These are phyloP conservation scores for Boletus pseudopeckii DNA, from an alignment of 768 basidiomycete genomes.

Conservation along the genomic window DNA sequence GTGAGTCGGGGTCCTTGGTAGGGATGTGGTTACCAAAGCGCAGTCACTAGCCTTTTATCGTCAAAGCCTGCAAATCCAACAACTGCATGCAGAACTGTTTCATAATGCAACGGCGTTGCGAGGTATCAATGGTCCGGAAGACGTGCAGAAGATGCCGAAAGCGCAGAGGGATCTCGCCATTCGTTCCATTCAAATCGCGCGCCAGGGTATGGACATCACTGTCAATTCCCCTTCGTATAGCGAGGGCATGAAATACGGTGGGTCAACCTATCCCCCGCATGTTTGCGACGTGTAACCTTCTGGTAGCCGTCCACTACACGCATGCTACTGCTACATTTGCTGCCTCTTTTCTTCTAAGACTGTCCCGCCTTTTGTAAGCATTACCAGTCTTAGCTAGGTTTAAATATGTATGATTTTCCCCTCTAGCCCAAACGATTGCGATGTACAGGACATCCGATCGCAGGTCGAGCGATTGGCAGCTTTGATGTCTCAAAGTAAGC, in stretches of 20 bases:
- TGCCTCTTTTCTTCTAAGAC: conserved; percentile 83
- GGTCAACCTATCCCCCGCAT: conserved; percentile 17
- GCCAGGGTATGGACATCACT: conserved; percentile 78
- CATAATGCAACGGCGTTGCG: conserved; percentile 81
- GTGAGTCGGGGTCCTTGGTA: conserved; percentile 36
- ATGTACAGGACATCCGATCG: conserved; percentile 66
- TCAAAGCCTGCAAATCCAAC: conserved; percentile 84
- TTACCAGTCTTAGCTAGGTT: not conserved
- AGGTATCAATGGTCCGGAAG: conserved; percentile 81
- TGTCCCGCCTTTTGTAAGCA: conserved; percentile 82
- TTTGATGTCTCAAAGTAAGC: conserved; percentile 76
- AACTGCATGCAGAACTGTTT: conserved; percentile 80
- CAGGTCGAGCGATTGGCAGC: conserved; percentile 76
- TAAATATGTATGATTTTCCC: not conserved
- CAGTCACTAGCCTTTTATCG: conserved; percentile 71
- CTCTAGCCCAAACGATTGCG: conserved; percentile 78
- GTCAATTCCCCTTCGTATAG: conserved; percentile 80
- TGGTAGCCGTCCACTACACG: conserved; percentile 78
- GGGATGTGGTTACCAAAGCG: conserved; percentile 2
- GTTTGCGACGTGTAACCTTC: conserved; percentile 3
- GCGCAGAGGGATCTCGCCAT: conserved; percentile 78
- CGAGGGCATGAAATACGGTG: conserved; percentile 90
- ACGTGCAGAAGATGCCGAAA: conserved; percentile 78
- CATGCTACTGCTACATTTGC: conserved; percentile 94
- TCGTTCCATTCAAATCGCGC: conserved; percentile 79